Conservation (phyloP, 257 asterid genomes). For the Coffea eugenioides region DNA sequence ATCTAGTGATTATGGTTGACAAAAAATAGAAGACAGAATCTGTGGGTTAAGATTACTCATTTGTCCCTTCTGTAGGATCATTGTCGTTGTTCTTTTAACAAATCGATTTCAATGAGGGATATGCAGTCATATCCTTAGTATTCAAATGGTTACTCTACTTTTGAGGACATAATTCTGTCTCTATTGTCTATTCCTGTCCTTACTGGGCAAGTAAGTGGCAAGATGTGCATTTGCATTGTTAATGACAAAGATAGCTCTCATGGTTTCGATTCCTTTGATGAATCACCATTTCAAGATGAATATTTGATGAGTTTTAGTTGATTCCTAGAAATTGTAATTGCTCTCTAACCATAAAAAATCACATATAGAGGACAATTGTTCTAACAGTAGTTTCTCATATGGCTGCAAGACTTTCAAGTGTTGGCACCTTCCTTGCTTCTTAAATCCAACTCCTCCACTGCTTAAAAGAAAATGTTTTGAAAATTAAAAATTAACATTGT, state of each 20-base stretch:
- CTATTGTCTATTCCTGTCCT: not conserved
- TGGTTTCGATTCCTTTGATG: not conserved
- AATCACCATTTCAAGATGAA: not conserved
- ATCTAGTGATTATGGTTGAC: not conserved
- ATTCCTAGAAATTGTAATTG: not conserved
- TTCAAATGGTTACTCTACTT: not conserved
- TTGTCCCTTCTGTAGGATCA: not conserved
- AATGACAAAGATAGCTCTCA: not conserved
- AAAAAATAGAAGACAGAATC: not conserved
- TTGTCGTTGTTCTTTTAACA: not conserved
- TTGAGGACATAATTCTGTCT: not conserved
- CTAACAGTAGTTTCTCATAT: not conserved
- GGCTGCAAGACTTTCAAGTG: not conserved
- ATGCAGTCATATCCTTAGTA: not conserved
- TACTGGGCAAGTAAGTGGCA: not conserved
- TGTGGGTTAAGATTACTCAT: not conserved
- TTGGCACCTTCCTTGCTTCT: not conserved
- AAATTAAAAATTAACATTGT: not conserved
- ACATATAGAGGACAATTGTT: not conserved
- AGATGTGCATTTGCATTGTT: not conserved
- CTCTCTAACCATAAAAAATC: not conserved
- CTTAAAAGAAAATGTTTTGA: not conserved
- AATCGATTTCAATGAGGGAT: not conserved
- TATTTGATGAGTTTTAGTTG: not conserved
- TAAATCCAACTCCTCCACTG: no score